Conservation (phyloP, 2,329 filamentous ascomycete species). For the Phaeoacremonium minimum region DNA sequence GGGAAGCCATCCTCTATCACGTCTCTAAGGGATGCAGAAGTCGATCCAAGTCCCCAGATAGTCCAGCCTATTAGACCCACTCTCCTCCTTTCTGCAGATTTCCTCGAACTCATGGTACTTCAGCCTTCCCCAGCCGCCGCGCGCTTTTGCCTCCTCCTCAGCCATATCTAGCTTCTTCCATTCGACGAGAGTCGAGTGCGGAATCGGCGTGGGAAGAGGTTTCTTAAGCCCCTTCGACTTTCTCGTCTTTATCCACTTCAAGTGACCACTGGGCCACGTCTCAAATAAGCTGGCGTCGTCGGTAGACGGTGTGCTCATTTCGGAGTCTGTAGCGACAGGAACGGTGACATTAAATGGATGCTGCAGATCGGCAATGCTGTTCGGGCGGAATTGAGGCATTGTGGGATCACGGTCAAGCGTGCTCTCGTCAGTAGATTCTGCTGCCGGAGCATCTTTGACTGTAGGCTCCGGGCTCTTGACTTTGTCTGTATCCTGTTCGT, state of each 20-base stretch:
- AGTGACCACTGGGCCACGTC: too few species aligned
- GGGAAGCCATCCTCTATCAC: conserved; percentile 1
- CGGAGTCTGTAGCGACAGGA: background rate
- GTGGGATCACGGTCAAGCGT: conserved; percentile 50
- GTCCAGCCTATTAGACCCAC: conserved; percentile 60
- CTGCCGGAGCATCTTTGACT: conserved; percentile 11
- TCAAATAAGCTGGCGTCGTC: too few species aligned
- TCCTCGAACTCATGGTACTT: conserved; percentile 75
- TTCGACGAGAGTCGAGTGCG: conserved; percentile 30
- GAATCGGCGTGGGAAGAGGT: conserved; percentile 16
- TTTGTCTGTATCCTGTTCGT: conserved; percentile 1
- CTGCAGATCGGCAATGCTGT: conserved; percentile 27
- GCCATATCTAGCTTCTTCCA: conserved; percentile 58
- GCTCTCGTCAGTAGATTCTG: conserved; percentile 5
- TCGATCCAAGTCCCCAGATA: conserved; percentile 93
- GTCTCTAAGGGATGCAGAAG: conserved; percentile 58
- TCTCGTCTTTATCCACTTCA: conserved; percentile 5
- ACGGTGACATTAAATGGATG: background rate
- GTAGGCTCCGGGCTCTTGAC: conserved; percentile 7
- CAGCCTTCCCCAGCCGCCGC: conserved; percentile 78
- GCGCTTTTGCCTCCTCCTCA: conserved; percentile 62
- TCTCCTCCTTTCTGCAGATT: conserved; percentile 66
- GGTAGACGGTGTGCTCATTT: background rate
- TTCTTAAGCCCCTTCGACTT: conserved; percentile 12
- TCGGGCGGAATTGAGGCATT: conserved; percentile 65